Base-by-base conservation (phyloP, 2,329 filamentous ascomycete species). In the Camillea tinctor region DNA sequence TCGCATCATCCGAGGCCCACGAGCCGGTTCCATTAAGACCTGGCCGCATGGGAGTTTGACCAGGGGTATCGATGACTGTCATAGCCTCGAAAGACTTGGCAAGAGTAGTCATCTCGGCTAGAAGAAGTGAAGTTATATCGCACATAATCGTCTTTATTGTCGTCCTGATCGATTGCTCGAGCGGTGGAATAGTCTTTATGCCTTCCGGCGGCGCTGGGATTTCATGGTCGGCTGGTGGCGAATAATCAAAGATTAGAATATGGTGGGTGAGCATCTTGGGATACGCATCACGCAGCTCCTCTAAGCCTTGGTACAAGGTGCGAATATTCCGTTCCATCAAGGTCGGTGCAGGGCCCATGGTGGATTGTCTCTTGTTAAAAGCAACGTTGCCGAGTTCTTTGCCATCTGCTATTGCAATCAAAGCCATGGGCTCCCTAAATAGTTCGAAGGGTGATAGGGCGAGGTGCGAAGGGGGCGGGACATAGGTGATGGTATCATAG, bases 371-470 rank as follows among this genome's bases (percentile, higher is more conserved):
- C 68, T 82, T 84, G 74, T 78, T 83, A 64, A 86, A 84, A 50
- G 78, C 75, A 4, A 77, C 73, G 61, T 81, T 80, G 60, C 81
- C 77, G 23, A 91, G 81, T 74, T 96, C 92, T 49, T 79, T 77
- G 53, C 91, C 92, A 75, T 98, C 94, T 17, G 92, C 91, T 60
- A 98, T 81, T 2, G 92, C 94, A 63, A 99, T 84, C 23, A 98
- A 82, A 55, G 90, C 86, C 57, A 97, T 81, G 8, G 92, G 90
- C 73, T 96, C 92, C 68, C 93, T 86, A 74, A 92, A 96, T 50
- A 94, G 81, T 74, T 99, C 95, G 79, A 97, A 97, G 1, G 95
- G 93, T 44, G 90, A 90, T 49, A 96, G 79, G 20, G 91, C 84
- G 50, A 92, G 80, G 72, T 96, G 92, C 30, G 91, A 92, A 30